These are phyloP conservation scores for Penicillium egyptiacum DNA, from an alignment of 495 filamentous ascomycete species.

Conservation along the genomic window DNA sequence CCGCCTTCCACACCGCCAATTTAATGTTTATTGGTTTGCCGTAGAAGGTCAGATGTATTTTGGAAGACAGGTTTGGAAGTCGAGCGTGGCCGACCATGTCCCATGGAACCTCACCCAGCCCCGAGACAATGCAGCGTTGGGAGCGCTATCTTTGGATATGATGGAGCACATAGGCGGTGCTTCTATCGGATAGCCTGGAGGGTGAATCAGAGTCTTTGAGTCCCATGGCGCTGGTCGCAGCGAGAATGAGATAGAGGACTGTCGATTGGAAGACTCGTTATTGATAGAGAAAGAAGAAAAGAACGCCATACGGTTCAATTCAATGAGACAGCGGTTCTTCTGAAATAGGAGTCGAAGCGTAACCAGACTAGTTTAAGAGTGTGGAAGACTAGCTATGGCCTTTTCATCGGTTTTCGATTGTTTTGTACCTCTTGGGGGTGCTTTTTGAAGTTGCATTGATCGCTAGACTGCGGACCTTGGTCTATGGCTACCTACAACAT, in stretches of 20 bases:
- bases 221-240: constrained; percentile 13
- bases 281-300: background rate
- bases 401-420: background rate
- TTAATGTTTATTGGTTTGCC: constrained; percentile 3
- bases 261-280: background rate
- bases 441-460: background rate
- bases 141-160: background rate
- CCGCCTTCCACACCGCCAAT: too few relatives aligned
- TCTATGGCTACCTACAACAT: background rate
- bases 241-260: background rate
- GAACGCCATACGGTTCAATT: background rate
- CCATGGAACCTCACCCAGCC: background rate
- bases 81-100: constrained; percentile 6
- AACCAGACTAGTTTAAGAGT: background rate
- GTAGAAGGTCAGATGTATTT: background rate
- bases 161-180: constrained; percentile 8
- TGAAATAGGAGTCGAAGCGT: background rate
- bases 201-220: constrained; percentile 10
- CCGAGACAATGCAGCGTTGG: background rate
- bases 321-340: background rate
- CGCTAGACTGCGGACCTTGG: background rate
- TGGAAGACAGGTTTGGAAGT: constrained; percentile 3
- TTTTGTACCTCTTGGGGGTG: background rate
- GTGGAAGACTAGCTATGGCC: background rate
- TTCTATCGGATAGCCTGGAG: constrained; percentile 8